Conservation (phyloP, 2,329 filamentous ascomycete species). For the Lomentospora prolificans region DNA sequence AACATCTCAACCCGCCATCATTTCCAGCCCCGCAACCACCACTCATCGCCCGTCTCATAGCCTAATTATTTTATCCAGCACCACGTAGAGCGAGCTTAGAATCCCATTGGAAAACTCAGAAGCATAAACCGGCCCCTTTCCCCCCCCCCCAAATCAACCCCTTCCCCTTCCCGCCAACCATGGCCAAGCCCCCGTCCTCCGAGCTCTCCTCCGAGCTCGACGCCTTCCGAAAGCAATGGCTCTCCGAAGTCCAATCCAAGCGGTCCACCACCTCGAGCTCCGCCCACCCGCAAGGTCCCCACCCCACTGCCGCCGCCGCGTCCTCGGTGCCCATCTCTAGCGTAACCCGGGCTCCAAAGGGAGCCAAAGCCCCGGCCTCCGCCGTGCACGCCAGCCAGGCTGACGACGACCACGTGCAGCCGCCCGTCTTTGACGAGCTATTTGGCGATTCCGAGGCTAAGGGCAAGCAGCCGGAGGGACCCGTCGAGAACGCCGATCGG, state of each 20-base stretch:
- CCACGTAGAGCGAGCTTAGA: no score
- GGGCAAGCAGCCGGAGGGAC: slow-evolving; percentile 6
- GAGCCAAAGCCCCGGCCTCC: slow-evolving; percentile 15
- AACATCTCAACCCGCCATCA: neutral
- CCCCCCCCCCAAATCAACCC: neutral
- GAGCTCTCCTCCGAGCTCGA: slow-evolving; percentile 64
- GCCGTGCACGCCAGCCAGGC: slow-evolving; percentile 10
- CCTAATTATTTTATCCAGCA: neutral
- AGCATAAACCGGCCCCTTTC: no score
- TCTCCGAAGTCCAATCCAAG: slow-evolving; percentile 58
- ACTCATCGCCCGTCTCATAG: neutral
- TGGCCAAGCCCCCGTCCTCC: slow-evolving; percentile 14
- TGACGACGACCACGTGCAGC: slow-evolving; percentile 18
- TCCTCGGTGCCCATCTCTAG: slow-evolving; percentile 7
- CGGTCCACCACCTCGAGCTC: slow-evolving; percentile 15
- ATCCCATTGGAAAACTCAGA: no score
- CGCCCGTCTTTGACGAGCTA: slow-evolving; percentile 13
- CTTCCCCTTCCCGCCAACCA: neutral
- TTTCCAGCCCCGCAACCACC: neutral
- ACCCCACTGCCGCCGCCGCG: neutral
- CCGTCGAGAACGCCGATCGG: slow-evolving; percentile 13
- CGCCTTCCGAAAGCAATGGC: slow-evolving; percentile 78
- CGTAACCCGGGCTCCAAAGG: slow-evolving; percentile 11
- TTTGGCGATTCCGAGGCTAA: slow-evolving; percentile 9
- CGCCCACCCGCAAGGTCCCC: neutral